Conservation (phyloP, 345 rosid species). For the Rhodamnia rubescens region DNA sequence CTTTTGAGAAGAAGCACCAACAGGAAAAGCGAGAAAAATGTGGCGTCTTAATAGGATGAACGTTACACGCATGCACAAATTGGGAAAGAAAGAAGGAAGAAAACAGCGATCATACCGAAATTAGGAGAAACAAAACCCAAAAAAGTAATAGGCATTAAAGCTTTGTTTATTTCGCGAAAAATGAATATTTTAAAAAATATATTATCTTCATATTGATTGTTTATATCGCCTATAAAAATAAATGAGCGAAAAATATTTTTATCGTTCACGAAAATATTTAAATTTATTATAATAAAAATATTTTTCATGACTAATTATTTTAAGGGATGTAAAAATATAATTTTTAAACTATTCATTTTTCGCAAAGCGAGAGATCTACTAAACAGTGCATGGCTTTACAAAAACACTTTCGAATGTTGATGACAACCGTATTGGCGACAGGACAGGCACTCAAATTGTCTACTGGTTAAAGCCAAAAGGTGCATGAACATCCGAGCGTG, state of each 20-base stretch:
- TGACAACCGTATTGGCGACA: neutral
- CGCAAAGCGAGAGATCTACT: neutral
- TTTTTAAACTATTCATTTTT: too few species aligned
- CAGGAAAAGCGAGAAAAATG: neutral
- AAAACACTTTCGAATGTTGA: neutral
- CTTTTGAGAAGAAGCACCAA: neutral
- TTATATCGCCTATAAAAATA: too few species aligned
- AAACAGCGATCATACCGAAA: neutral
- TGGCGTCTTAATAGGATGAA: neutral
- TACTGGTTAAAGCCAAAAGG: neutral
- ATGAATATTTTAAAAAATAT: too few species aligned
- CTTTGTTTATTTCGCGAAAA: too few species aligned
- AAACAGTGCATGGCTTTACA: neutral
- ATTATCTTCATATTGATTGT: too few species aligned
- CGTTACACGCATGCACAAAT: neutral
- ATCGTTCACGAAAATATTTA: too few species aligned
- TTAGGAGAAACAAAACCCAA: neutral
- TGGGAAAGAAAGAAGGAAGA: neutral
- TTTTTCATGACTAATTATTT: too few species aligned
- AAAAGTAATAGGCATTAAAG: neutral
- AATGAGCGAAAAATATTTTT: too few species aligned
- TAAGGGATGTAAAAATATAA: too few species aligned
- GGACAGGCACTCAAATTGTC: neutral
- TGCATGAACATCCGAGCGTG: neutral
- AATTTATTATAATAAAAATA: too few species aligned